A percentile compares a stretch with the other conserved stretches of the same genome.
These are phyloP conservation scores for Saccharomyces hybrid DNA, from an alignment of 1,139 yeast species.

Conservation along the genomic window DNA sequence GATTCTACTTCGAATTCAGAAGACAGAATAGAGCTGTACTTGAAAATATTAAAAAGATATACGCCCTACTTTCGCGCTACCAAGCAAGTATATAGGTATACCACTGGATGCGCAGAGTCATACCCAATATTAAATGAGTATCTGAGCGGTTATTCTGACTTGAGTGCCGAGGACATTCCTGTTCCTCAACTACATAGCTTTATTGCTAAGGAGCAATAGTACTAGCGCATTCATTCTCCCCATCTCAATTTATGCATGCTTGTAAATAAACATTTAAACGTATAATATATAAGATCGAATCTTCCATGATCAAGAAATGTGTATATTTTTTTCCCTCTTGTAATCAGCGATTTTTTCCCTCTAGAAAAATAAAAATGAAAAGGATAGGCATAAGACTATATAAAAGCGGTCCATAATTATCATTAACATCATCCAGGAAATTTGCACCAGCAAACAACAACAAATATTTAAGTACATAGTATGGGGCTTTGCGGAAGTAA, in stretches of 20 bases:
- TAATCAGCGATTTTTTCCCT: background rate
- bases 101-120: slow-evolving; percentile 32
- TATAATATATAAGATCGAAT: background rate
- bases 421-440: background rate
- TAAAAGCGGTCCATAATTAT: background rate
- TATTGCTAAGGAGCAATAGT: background rate
- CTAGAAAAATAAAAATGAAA: background rate
- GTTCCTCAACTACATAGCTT: slow-evolving; percentile 30
- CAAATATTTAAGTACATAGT: slow-evolving; percentile 8
- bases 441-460: background rate
- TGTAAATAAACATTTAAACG: background rate
- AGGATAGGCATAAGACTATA: background rate
- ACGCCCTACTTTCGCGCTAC: slow-evolving; percentile 38
- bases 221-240: background rate
- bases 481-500: slow-evolving; percentile 28
- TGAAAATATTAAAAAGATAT: slow-evolving; percentile 46
- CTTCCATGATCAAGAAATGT: background rate
- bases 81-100: slow-evolving; percentile 34
- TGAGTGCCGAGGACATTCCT: slow-evolving; percentile 30
- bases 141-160: slow-evolving; percentile 11
- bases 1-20: slow-evolving; percentile 9
- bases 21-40: slow-evolving; percentile 46
- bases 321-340: background rate
- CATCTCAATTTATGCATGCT: background rate
- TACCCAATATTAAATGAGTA: slow-evolving; percentile 19